These are phyloP conservation scores for Leccinellum rugosiceps DNA, from an alignment of 768 basidiomycete genomes.

Conservation along the genomic window DNA sequence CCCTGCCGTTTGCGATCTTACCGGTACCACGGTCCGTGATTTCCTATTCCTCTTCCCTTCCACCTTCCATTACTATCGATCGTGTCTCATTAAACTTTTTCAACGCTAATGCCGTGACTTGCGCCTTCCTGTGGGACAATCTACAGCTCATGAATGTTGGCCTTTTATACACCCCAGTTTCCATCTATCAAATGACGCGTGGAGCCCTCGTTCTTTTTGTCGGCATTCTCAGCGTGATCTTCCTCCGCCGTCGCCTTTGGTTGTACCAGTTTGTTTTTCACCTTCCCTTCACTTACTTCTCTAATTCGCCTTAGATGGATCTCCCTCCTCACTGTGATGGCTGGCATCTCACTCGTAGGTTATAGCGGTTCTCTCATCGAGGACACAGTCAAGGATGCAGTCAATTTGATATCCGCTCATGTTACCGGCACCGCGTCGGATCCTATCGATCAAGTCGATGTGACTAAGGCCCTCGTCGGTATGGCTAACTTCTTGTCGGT, in stretches of 20 bases:
- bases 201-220: constrained; percentile 94
- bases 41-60: constrained; percentile 12
- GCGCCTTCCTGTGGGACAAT: constrained; percentile 11
- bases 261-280: constrained; percentile 73
- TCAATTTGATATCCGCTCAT: constrained; percentile 16
- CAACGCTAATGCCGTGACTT: constrained; percentile 19
- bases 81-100: constrained; percentile 3
- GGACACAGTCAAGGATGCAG: constrained; percentile 54
- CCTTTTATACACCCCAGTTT: constrained; percentile 92
- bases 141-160: constrained; percentile 88
- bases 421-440: constrained; percentile 37
- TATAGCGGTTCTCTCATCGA: constrained; percentile 87
- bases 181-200: constrained; percentile 95
- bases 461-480: constrained; percentile 76
- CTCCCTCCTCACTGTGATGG: constrained; percentile 85
- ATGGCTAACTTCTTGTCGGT: constrained; percentile 12
- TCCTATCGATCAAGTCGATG: constrained; percentile 54
- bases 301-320: constrained; percentile 61
- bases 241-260: constrained; percentile 82
- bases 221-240: constrained; percentile 85
- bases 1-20: constrained; percentile 86
- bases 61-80: constrained; percentile 7
- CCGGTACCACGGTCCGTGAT: constrained; percentile 77
- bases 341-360: constrained; percentile 81
- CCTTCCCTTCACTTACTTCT: constrained; percentile 1